phyloP scores from a whole-genome alignment of 2,329 filamentous ascomycete species.

The Penicillium sp. region DNA sequence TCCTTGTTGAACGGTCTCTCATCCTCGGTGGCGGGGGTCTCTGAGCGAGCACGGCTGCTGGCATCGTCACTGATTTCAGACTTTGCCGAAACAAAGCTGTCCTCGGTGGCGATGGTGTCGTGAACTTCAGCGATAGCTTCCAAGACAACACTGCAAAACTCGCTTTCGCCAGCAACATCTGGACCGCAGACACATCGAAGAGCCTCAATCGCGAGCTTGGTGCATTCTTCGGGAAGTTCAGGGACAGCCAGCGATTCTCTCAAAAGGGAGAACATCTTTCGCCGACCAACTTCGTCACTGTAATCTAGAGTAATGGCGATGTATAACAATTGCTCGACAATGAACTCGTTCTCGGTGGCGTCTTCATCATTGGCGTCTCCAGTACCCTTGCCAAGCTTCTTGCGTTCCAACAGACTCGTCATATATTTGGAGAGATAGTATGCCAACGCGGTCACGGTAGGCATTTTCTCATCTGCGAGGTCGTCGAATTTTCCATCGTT shows the following conservation, averaged over 20 bases:
- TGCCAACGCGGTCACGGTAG: constrained; percentile 85
- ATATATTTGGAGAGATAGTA: constrained; percentile 81
- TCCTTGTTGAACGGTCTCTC: constrained; percentile 50
- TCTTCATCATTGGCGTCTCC: constrained; percentile 70
- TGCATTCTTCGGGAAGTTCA: constrained; percentile 85
- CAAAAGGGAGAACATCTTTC: constrained; percentile 91
- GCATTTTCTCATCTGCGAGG: constrained; percentile 84
- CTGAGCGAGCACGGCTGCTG: constrained; percentile 43
- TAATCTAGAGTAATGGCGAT: constrained; percentile 91
- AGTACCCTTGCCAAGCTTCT: constrained; percentile 38
- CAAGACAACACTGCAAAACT: constrained; percentile 56
- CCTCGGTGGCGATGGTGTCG: constrained; percentile 73
- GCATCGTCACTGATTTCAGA: constrained; percentile 71
- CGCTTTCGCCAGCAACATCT: constrained; percentile 44
- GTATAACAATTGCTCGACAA: constrained; percentile 89
- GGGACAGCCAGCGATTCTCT: constrained; percentile 78
- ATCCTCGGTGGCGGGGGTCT: constrained; percentile 48
- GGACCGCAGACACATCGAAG: constrained; percentile 74
- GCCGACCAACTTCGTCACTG: constrained; percentile 89
- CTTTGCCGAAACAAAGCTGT: constrained; percentile 88
- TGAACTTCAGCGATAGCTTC: constrained; percentile 96
- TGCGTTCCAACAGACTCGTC: constrained; percentile 41
- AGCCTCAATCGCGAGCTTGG: constrained; percentile 76
- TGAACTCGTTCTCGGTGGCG: constrained; percentile 85
- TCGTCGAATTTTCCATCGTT: constrained; percentile 68